Evolutionary conservation across 306 rosid genomes (phyloP).

Genomic region (Begonia masoniana): DNA sequence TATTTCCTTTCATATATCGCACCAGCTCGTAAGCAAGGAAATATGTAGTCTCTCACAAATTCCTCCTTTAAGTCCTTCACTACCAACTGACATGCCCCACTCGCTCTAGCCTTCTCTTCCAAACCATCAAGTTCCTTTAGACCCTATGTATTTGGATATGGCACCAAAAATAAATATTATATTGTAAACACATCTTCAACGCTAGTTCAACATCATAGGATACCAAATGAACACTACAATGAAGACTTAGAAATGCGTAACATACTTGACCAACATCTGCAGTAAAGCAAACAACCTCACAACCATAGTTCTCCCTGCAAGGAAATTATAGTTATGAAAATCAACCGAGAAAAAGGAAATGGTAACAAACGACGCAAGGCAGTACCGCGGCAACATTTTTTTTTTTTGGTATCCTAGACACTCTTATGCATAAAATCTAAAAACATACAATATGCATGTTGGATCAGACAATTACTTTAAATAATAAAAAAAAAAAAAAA

Average conservation of each 20-base stretch:
- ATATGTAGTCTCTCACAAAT: conserved; percentile 68
- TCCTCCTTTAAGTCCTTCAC: conserved; percentile 82
- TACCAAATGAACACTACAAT: background rate
- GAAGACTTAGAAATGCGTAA: background rate
- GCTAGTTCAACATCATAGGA: background rate
- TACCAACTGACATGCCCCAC: conserved; percentile 90
- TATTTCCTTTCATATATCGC: conserved; percentile 93
- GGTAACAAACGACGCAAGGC: too few species aligned
- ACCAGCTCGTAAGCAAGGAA: conserved; percentile 87
- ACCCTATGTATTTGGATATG: conserved; percentile 29
- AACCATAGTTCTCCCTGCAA: conserved; percentile 92
- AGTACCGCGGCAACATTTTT: too few species aligned
- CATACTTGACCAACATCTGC: conserved; percentile 97
- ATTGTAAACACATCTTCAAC: background rate
- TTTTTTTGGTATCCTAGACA: too few species aligned
- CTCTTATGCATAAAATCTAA: too few species aligned
- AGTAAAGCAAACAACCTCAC: conserved; percentile 98
- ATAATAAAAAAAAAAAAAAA: too few species aligned
- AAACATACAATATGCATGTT: background rate
- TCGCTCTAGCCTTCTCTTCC: conserved; percentile 82
- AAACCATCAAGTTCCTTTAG: conserved; percentile 78
- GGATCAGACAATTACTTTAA: background rate
- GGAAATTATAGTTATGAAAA: background rate
- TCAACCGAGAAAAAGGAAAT: conserved; percentile 3
- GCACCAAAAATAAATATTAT: background rate